Evolutionary conservation across 2,329 filamentous ascomycete species (phyloP).

Genomic region (Cercospora beticola): DNA sequence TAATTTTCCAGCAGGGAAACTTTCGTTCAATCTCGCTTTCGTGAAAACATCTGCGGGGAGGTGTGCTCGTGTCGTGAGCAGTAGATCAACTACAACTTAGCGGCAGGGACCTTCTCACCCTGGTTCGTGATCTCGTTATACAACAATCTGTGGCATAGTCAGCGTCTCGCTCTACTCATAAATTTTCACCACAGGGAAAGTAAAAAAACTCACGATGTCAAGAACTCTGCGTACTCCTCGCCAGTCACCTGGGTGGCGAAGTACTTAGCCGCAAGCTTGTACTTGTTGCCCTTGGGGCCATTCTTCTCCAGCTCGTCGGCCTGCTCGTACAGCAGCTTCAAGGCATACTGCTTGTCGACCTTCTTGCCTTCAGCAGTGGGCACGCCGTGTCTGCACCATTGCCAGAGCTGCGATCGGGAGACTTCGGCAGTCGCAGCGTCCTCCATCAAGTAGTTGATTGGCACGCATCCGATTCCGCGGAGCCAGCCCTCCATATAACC

Average conservation of each 20-base stretch:
- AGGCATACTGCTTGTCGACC: constrained; percentile 87
- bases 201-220: constrained; percentile 83
- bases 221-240: constrained; percentile 95
- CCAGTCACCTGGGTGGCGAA: constrained; percentile 91
- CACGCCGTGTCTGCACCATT: constrained; percentile 78
- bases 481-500: constrained; percentile 99
- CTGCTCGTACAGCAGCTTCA: constrained; percentile 83
- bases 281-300: constrained; percentile 87
- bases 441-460: constrained; percentile 98
- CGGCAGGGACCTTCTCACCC: constrained; percentile 59
- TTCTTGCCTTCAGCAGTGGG: constrained; percentile 84
- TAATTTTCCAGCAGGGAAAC: neutral
- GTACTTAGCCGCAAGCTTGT: constrained; percentile 83
- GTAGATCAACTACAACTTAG: constrained; percentile 41
- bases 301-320: constrained; percentile 71
- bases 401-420: constrained; percentile 90
- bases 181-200: too few species aligned
- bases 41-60: neutral
- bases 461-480: constrained; percentile 89
- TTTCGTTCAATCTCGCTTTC: neutral
- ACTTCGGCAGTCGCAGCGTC: constrained; percentile 97
- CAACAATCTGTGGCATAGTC: constrained; percentile 58
- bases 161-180: neutral
- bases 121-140: constrained; percentile 85
- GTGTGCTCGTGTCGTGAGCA: neutral